Evolutionary conservation across 805 yeast species (phyloP).

Genomic region (Yarrowia phangngaensis): DNA sequence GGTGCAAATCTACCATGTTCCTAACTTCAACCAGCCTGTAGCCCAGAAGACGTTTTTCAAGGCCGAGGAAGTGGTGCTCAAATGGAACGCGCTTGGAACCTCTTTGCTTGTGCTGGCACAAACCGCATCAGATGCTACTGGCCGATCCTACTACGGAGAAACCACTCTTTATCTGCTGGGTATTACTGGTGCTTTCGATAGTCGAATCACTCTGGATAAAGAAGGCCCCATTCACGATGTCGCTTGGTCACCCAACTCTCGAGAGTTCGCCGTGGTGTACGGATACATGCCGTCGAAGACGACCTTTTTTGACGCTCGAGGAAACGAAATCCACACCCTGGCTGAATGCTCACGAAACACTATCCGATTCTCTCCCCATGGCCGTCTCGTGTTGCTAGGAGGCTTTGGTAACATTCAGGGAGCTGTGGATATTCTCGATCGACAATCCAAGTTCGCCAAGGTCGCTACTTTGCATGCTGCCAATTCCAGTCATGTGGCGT

Average conservation of each 20-base stretch:
- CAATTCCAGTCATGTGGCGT: slow-evolving; percentile 92
- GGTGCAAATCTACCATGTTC: slow-evolving; percentile 77
- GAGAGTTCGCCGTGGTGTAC: slow-evolving; percentile 95
- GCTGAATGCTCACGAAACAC: slow-evolving; percentile 89
- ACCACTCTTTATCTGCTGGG: slow-evolving; percentile 86
- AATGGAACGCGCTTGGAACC: slow-evolving; percentile 94
- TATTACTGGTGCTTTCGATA: slow-evolving; percentile 87
- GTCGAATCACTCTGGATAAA: slow-evolving; percentile 77
- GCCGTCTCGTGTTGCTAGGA: slow-evolving; percentile 83
- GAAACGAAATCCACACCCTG: slow-evolving; percentile 75
- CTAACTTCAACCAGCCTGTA: slow-evolving; percentile 70
- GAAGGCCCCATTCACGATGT: slow-evolving; percentile 98
- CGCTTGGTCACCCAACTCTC: slow-evolving; percentile 92
- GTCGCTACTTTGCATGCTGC: slow-evolving; percentile 83
- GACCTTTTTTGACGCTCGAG: slow-evolving; percentile 90
- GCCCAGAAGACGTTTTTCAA: slow-evolving; percentile 87
- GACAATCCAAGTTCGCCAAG: slow-evolving; percentile 76
- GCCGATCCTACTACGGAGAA: slow-evolving; percentile 95
- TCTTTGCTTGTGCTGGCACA: slow-evolving; percentile 89
- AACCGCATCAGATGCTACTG: slow-evolving; percentile 91
- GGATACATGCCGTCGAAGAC: slow-evolving; percentile 98
- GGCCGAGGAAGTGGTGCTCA: slow-evolving; percentile 88
- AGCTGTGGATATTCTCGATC: slow-evolving; percentile 88
- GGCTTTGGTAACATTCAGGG: slow-evolving; percentile 99
- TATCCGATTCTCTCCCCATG: slow-evolving; percentile 88